These are phyloP conservation scores for Combretum micranthum DNA, from an alignment of 345 rosid species.

Conservation along the genomic window DNA sequence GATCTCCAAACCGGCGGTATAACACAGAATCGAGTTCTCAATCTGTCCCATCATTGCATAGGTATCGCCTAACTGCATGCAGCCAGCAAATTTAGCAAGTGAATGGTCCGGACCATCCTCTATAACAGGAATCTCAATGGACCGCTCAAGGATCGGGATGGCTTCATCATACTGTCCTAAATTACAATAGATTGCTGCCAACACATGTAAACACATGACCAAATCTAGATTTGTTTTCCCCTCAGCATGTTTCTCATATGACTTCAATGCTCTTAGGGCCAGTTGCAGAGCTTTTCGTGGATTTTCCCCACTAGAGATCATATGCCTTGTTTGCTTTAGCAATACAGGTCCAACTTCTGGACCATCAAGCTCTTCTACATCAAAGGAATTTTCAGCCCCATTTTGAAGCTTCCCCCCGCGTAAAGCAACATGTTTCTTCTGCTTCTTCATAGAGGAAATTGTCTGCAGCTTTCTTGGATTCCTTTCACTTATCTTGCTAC, in stretches of 20 bases:
- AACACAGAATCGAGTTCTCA: conserved; percentile 69
- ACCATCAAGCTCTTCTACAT: conserved; percentile 24
- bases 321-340: conserved; percentile 51
- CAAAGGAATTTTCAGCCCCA: conserved; percentile 21
- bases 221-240: conserved; percentile 44
- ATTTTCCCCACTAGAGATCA: conserved; percentile 59
- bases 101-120: conserved; percentile 70
- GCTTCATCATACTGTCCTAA: conserved; percentile 64
- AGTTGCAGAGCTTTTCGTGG: conserved; percentile 51
- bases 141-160: conserved; percentile 70
- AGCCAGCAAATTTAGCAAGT: conserved; percentile 82
- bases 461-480: conserved; percentile 24
- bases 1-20: conserved; percentile 75
- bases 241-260: conserved; percentile 45
- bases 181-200: conserved; percentile 61
- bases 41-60: conserved; percentile 74
- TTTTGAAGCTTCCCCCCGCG: conserved; percentile 24
- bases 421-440: conserved; percentile 12
- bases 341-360: conserved; percentile 56
- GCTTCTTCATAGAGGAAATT: conserved; percentile 29
- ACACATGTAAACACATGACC: conserved; percentile 78
- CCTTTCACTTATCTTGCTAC: conserved; percentile 22
- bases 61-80: conserved; percentile 88
- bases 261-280: conserved; percentile 43
- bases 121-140: conserved; percentile 56